These are phyloP conservation scores for Chrysanthemum lavandulifolium DNA, from an alignment of 129 eudicot genomes.

Conservation along the genomic window DNA sequence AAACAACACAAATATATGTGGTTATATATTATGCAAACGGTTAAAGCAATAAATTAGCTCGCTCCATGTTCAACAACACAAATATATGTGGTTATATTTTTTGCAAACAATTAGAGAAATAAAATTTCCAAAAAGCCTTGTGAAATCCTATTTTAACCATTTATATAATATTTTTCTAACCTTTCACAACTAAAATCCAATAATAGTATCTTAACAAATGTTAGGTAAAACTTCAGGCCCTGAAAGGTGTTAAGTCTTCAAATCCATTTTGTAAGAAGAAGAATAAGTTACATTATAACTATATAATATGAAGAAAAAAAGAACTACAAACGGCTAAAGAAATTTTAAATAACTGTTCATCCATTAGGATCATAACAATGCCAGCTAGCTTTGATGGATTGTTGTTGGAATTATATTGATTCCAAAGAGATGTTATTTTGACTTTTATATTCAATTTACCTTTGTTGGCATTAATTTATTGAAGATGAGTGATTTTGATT, in stretches of 20 bases:
- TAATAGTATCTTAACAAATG: background rate
- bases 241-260: background rate
- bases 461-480: too few species aligned
- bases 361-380: too few species aligned
- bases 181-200: background rate
- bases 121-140: background rate
- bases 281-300: too few species aligned
- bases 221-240: background rate
- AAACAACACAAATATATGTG: background rate
- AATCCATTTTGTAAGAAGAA: background rate
- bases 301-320: too few species aligned
- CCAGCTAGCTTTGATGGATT: too few species aligned
- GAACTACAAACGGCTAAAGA: too few species aligned
- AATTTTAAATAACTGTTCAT: too few species aligned
- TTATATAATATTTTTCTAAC: background rate
- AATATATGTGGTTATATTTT: background rate
- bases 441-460: too few species aligned
- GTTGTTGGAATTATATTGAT: too few species aligned
- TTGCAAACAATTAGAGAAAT: background rate
- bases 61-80: constrained; percentile 48
- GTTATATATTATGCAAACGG: too few species aligned
- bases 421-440: too few species aligned
- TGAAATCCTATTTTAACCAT: background rate
- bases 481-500: too few species aligned
- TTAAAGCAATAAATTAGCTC: constrained; percentile 55